Percentiles rank a stretch among this genome's conserved stretches.
Conservation (phyloP, 2,329 filamentous ascomycete species). For the Talaromyces amestolkiae region DNA sequence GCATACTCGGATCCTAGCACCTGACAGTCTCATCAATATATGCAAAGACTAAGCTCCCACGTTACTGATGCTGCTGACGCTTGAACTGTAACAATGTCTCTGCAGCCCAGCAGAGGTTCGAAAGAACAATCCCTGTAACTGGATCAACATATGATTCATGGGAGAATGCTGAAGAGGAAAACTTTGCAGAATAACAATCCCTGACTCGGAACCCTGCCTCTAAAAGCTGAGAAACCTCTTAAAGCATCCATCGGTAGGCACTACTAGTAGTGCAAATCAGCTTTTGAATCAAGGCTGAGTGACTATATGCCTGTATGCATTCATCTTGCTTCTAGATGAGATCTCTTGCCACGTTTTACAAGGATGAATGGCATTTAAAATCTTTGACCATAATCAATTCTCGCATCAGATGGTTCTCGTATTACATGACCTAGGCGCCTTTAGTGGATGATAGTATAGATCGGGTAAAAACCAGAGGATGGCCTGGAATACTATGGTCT, state of each 20-base stretch:
- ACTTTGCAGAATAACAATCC: background rate
- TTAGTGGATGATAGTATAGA: background rate
- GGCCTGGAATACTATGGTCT: background rate
- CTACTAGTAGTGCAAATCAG: background rate
- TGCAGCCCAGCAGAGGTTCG: background rate
- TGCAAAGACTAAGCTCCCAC: too few relatives aligned
- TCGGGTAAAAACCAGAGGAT: background rate
- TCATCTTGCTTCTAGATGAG: background rate
- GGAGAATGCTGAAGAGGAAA: background rate
- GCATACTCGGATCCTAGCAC: too few relatives aligned
- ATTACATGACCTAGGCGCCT: background rate
- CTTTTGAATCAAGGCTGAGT: background rate
- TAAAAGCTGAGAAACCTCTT: background rate
- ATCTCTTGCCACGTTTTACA: background rate
- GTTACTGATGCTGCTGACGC: background rate
- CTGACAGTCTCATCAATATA: too few relatives aligned
- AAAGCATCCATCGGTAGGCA: background rate
- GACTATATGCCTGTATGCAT: background rate
- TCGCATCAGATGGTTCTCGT: background rate
- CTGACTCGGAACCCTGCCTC: background rate
- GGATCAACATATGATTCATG: background rate
- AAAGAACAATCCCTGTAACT: background rate
- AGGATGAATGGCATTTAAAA: too few relatives aligned
- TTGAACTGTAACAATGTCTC: background rate
- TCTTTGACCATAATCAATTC: background rate